Conservation (phyloP, 2,329 filamentous ascomycete genomes). For the Botrytis medusae region DNA sequence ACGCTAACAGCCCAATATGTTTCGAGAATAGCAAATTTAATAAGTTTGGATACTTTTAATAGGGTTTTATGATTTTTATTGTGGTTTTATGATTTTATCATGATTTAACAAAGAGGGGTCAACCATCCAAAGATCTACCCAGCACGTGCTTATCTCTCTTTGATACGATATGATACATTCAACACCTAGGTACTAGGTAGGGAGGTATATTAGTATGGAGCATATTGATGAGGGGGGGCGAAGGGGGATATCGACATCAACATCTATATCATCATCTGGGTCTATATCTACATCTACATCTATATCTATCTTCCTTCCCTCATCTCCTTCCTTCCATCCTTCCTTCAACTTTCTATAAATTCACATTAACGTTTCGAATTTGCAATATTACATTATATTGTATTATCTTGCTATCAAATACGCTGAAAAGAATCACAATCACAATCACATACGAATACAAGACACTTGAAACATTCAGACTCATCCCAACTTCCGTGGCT, state of each 20-base stretch:
- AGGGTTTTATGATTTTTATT: neutral
- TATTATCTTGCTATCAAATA: neutral
- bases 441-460: neutral
- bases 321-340: neutral
- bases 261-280: neutral
- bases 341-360: neutral
- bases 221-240: neutral
- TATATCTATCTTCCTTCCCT: neutral
- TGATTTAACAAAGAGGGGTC: slow-evolving; percentile 15
- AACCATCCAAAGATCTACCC: neutral
- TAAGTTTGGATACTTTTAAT: neutral
- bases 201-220: neutral
- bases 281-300: neutral
- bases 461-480: neutral
- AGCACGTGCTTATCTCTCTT: neutral
- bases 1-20: slow-evolving; percentile 31
- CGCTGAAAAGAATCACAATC: neutral
- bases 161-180: neutral
- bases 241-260: neutral
- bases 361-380: neutral
- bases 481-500: slow-evolving; percentile 7
- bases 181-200: no score
- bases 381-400: neutral
- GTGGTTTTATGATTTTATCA: neutral
- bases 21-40: slow-evolving; percentile 21